Base-by-base conservation (phyloP, 805 yeast species). In the Blastobotrys muscicola region DNA sequence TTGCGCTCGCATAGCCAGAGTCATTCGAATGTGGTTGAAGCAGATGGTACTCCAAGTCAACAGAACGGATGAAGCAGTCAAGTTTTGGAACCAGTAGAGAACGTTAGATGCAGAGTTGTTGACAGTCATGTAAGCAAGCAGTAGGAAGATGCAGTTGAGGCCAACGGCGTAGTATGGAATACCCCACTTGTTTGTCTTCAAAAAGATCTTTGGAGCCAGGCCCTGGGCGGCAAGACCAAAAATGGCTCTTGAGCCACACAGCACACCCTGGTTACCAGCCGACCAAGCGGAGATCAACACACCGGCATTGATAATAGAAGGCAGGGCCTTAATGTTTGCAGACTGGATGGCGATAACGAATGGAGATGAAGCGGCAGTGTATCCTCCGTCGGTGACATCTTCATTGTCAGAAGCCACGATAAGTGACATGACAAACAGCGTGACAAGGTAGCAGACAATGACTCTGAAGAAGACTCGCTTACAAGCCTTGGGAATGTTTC, bases 221-320 rank as follows among this genome's bases (percentile, higher is more conserved):
- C 85, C 84, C 52, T 80, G 82, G 41, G 76, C 72, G 1, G 92
- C 74, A 50, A 85, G 66, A 32, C 84, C 82, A 57, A 81, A 83
- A 13, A 81, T 65, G 8, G 83, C 76, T 71, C 95, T 74, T 14
- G 92, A 76, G 26, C 84, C 83, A 58, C 80, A 78, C 64, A 82
- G 82, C 56, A 84, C 68, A 62, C 80, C 87, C 2, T 87, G 80
- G 65, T 83, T 85, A 8, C 84, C 80, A 38, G 94, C 94, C 8
- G 90, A 82, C 58, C 84, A 74, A 46, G 85, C 87, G 50, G 84
- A 82, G 34, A 83, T 63, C 56, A 86, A 63, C 51, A 86, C 81
- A 60, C 85, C 78, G 2, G 80, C 90, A 60, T 86, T 86, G 56
- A 86, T 69, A 39, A 86, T 71, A 52, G 80, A 82, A 33, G 87